These are phyloP conservation scores for Trametes cingulata DNA, from an alignment of 768 basidiomycete genomes.

Conservation along the genomic window DNA sequence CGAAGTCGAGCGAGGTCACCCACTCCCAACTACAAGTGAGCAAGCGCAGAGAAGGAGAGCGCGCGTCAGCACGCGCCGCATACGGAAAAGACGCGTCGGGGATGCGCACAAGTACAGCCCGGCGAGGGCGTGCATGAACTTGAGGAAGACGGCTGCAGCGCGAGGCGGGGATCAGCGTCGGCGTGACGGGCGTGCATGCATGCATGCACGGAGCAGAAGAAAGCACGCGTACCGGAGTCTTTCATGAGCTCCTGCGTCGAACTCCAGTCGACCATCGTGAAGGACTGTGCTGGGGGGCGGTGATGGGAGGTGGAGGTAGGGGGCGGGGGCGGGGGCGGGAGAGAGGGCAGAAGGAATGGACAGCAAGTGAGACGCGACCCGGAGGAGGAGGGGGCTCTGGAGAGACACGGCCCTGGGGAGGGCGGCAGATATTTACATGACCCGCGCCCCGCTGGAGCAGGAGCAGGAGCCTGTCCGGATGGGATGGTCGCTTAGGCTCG, in stretches of 20 bases:
- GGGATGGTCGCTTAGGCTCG: no score
- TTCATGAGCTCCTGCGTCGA: constrained; percentile 37
- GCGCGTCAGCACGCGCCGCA: constrained; percentile 2
- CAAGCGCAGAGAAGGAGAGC: not conserved
- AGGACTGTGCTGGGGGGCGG: not conserved
- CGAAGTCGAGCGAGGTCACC: constrained; percentile 43
- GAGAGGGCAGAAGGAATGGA: constrained; percentile 7
- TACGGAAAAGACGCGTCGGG: not conserved
- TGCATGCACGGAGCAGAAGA: no score
- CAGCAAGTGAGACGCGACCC: constrained; percentile 15
- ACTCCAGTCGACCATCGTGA: constrained; percentile 42
- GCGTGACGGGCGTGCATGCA: not conserved
- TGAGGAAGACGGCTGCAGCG: constrained; percentile 39
- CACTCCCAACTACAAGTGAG: constrained; percentile 53
- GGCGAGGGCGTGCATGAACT: constrained; percentile 43
- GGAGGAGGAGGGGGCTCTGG: constrained; percentile 15
- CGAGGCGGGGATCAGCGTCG: not conserved
- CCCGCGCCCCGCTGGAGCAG: not conserved
- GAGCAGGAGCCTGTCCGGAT: no score
- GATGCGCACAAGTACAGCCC: constrained; percentile 43
- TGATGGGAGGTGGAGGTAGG: not conserved
- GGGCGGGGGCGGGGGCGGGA: no score
- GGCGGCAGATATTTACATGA: constrained; percentile 16
- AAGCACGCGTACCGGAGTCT: constrained; percentile 41
- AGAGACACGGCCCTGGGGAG: not conserved